phyloP scores from a whole-genome alignment of 2,329 filamentous ascomycete genomes.

The Hymenoscyphus infarciens region DNA sequence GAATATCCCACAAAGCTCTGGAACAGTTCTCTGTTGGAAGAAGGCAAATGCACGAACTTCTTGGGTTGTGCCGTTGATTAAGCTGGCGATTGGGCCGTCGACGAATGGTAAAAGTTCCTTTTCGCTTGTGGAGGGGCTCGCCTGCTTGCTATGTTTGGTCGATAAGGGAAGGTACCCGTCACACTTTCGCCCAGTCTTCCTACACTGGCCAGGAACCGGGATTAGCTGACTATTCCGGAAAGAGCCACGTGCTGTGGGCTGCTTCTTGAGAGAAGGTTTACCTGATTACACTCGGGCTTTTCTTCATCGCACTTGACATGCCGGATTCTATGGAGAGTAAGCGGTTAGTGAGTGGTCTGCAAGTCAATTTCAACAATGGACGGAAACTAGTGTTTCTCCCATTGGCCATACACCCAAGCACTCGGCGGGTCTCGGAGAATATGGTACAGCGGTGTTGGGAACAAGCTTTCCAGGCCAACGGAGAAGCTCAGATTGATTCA shows the following conservation, averaged over 20 bases:
- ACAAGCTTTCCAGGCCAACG: not conserved
- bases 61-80: not conserved
- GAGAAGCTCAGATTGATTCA: no score
- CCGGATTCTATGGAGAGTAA: conserved; percentile 2
- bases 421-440: not conserved
- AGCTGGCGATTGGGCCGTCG: not conserved
- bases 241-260: no score
- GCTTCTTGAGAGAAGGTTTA: no score
- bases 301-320: conserved; percentile 14
- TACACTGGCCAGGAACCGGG: not conserved
- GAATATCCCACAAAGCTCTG: conserved; percentile 41
- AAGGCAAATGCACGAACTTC: conserved; percentile 10
- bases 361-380: not conserved
- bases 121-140: not conserved
- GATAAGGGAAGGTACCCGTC: conserved; percentile 10
- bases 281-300: conserved; percentile 7
- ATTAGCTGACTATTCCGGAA: no score
- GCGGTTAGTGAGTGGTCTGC: not conserved
- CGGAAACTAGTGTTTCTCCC: not conserved
- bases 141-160: not conserved
- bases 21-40: conserved; percentile 8
- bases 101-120: not conserved
- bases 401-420: not conserved
- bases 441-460: not conserved
- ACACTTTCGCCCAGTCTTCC: conserved; percentile 9